Conservation (phyloP, 768 basidiomycete genomes). For the Xerocomus brunneocitrinus region DNA sequence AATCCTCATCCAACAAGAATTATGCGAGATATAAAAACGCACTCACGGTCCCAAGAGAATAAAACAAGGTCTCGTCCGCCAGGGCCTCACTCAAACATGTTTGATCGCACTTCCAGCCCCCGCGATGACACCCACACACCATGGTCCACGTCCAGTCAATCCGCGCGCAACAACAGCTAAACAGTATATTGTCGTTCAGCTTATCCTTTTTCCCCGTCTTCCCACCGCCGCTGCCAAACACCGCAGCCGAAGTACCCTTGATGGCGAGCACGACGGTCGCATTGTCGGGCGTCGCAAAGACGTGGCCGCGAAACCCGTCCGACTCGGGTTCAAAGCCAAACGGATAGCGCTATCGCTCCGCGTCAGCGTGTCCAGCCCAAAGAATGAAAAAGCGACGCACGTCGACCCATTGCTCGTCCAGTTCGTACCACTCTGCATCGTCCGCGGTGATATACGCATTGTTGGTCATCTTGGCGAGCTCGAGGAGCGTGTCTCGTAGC, state of each 20-base stretch:
- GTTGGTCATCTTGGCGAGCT: constrained; percentile 92
- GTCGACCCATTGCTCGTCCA: constrained; percentile 60
- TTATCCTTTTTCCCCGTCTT: constrained; percentile 90
- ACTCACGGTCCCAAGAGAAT: constrained; percentile 83
- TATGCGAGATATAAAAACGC: background rate
- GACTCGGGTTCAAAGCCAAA: constrained; percentile 91
- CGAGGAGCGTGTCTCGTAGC: constrained; percentile 66
- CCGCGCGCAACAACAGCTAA: constrained; percentile 91
- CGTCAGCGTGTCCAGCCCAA: background rate
- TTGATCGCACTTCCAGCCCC: constrained; percentile 77
- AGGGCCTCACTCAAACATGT: constrained; percentile 74
- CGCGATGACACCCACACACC: constrained; percentile 84
- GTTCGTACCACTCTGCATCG: constrained; percentile 72
- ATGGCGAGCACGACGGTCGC: constrained; percentile 81
- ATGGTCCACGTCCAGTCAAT: constrained; percentile 93
- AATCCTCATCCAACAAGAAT: background rate
- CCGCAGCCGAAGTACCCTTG: constrained; percentile 86
- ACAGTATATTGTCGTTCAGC: constrained; percentile 88
- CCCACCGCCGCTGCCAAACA: constrained; percentile 64
- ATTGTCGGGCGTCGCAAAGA: constrained; percentile 83
- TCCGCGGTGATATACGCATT: constrained; percentile 77
- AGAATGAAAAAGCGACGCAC: constrained; percentile 27
- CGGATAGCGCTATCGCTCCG: constrained; percentile 40
- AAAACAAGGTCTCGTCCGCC: constrained; percentile 79
- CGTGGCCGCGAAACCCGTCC: constrained; percentile 87